Conservation (phyloP, 345 rosid genomes). For the Angophora floribunda region DNA sequence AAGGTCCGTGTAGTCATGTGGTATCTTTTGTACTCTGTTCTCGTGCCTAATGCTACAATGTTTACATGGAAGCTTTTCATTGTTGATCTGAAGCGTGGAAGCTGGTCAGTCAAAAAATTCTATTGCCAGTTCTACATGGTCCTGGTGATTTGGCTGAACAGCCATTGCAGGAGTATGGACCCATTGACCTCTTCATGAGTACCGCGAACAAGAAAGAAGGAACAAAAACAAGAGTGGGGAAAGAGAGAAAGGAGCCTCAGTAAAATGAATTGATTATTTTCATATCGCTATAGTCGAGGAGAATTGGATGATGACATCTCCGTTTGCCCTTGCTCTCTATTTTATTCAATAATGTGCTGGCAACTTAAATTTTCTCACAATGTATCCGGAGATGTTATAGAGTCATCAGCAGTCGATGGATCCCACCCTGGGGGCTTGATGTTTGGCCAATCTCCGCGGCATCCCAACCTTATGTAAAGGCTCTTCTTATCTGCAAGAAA, state of each 20-base stretch:
- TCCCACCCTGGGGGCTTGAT: conserved; percentile 81
- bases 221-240: not conserved
- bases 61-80: not conserved
- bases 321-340: not conserved
- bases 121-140: not conserved
- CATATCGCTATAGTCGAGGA: not conserved
- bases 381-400: not conserved
- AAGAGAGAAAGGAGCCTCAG: not conserved
- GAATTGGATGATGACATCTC: not conserved
- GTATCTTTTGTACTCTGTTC: not conserved
- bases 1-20: not conserved
- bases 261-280: not conserved
- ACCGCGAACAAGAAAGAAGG: not conserved
- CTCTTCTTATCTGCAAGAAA: conserved; percentile 63
- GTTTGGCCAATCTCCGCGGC: conserved; percentile 86
- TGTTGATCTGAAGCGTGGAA: not conserved
- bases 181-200: not conserved
- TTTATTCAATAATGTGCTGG: not conserved
- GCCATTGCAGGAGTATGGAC: not conserved
- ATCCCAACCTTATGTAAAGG: conserved; percentile 77
- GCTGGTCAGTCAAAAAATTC: not conserved
- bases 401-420: conserved; percentile 28
- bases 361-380: not conserved
- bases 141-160: not conserved
- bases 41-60: not conserved